These are phyloP conservation scores for Aspergillus panamensis DNA, from an alignment of 495 filamentous ascomycete genomes.

Conservation along the genomic window DNA sequence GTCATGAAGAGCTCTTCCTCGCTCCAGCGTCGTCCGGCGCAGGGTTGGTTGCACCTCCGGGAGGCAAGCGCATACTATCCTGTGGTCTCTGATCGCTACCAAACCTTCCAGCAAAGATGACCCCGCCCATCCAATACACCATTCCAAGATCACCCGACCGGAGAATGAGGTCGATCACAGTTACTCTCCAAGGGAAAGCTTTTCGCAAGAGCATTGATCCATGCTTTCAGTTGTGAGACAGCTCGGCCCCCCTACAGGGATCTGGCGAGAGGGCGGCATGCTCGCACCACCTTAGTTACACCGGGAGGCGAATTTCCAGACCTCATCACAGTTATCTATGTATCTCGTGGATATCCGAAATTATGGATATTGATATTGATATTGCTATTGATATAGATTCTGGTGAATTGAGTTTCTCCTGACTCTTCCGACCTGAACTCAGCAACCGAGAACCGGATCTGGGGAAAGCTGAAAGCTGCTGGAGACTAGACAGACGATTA, in stretches of 20 bases:
- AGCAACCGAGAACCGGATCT: slow-evolving; percentile 8
- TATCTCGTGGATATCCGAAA: too few relatives aligned
- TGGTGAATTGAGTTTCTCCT: neutral
- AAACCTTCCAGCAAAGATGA: slow-evolving; percentile 12
- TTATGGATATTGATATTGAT: too few relatives aligned
- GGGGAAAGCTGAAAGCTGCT: slow-evolving; percentile 19
- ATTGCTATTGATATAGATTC: neutral
- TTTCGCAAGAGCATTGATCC: neutral
- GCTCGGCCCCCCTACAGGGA: slow-evolving; percentile 2
- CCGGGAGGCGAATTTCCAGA: neutral
- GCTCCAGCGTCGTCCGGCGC: neutral
- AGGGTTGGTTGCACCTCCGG: slow-evolving; percentile 15
- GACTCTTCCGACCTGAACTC: neutral
- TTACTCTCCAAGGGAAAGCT: neutral
- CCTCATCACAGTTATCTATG: neutral
- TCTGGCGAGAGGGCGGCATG: neutral
- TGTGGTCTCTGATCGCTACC: neutral
- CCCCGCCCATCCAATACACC: slow-evolving; percentile 2
- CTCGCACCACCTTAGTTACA: neutral
- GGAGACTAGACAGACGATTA: neutral
- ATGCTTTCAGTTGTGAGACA: slow-evolving; percentile 2
- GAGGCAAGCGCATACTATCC: slow-evolving; percentile 3
- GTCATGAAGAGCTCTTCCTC: neutral
- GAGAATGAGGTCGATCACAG: slow-evolving; percentile 1
- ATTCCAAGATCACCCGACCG: slow-evolving; percentile 22